A percentile compares a stretch with the other conserved stretches of the same genome.
phyloP scores from a whole-genome alignment of 2,329 filamentous ascomycete genomes.

The Lasiodiplodia gonubiensis region DNA sequence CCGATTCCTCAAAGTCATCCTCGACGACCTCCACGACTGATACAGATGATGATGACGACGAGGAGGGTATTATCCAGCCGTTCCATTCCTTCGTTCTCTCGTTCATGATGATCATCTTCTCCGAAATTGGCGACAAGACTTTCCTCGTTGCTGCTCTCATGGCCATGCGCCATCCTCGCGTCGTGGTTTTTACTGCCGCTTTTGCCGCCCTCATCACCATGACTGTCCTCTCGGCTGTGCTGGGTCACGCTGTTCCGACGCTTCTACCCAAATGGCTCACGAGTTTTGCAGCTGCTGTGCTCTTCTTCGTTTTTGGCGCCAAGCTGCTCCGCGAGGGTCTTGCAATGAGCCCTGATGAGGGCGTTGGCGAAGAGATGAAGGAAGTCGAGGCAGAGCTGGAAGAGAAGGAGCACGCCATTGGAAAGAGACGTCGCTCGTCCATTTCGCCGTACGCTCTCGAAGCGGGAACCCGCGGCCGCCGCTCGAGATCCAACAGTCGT shows the following conservation, averaged over 20 bases:
- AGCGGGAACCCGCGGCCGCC: constrained; percentile 72
- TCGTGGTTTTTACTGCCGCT: constrained; percentile 94
- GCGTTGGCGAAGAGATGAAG: constrained; percentile 95
- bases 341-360: constrained; percentile 86
- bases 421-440: constrained; percentile 70
- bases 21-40: constrained; percentile 14
- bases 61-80: constrained; percentile 72
- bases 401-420: constrained; percentile 82
- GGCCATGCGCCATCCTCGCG: constrained; percentile 96
- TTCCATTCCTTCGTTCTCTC: constrained; percentile 90
- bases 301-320: constrained; percentile 89
- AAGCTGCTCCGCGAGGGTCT: constrained; percentile 86
- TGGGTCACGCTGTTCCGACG: constrained; percentile 90
- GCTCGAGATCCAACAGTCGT: constrained; percentile 74
- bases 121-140: constrained; percentile 97
- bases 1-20: constrained; percentile 53
- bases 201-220: constrained; percentile 89
- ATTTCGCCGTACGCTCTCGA: constrained; percentile 79
- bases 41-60: constrained; percentile 40
- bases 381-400: constrained; percentile 94
- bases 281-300: constrained; percentile 78
- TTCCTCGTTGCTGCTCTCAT: constrained; percentile 96
- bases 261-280: constrained; percentile 91
- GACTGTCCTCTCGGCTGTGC: constrained; percentile 90
- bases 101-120: constrained; percentile 96